phyloP scores from a whole-genome alignment of 148 eudicot species.

The Diospyros kaki region DNA sequence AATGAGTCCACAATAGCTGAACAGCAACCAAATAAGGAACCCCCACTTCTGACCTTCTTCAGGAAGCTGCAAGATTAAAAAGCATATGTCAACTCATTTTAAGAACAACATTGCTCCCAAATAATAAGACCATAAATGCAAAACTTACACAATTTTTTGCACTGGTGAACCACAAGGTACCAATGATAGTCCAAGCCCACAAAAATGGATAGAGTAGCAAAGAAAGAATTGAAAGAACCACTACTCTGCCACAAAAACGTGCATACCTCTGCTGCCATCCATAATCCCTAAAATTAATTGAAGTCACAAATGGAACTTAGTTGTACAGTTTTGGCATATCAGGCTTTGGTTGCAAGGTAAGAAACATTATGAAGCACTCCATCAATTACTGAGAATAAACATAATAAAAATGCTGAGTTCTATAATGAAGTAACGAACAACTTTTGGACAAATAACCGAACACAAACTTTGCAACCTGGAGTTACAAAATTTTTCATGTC shows the following conservation, averaged over 20 bases:
- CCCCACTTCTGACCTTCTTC: constrained; percentile 98
- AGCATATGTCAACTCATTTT: constrained; percentile 11
- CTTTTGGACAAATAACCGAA: background rate
- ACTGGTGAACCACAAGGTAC: constrained; percentile 82
- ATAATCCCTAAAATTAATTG: constrained; percentile 56
- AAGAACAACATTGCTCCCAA: background rate
- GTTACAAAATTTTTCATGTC: background rate
- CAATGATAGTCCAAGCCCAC: constrained; percentile 85
- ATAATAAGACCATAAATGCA: background rate
- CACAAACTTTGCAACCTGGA: background rate
- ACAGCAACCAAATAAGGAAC: constrained; percentile 90
- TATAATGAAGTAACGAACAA: background rate
- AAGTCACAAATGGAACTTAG: constrained; percentile 2
- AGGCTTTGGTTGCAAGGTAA: background rate
- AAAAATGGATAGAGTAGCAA: constrained; percentile 86
- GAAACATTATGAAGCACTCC: background rate
- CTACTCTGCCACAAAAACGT: constrained; percentile 89
- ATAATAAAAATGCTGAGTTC: background rate
- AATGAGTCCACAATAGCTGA: constrained; percentile 88
- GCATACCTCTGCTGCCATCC: constrained; percentile 92
- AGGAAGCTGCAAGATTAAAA: constrained; percentile 62
- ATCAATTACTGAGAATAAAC: constrained; percentile 1
- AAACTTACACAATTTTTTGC: constrained; percentile 71
- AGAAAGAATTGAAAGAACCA: constrained; percentile 67
- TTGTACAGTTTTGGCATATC: background rate